A percentile compares a stretch with the other conserved stretches of the same genome.
phyloP scores from a whole-genome alignment of 129 eudicot genomes.

The Tagetes patula region DNA sequence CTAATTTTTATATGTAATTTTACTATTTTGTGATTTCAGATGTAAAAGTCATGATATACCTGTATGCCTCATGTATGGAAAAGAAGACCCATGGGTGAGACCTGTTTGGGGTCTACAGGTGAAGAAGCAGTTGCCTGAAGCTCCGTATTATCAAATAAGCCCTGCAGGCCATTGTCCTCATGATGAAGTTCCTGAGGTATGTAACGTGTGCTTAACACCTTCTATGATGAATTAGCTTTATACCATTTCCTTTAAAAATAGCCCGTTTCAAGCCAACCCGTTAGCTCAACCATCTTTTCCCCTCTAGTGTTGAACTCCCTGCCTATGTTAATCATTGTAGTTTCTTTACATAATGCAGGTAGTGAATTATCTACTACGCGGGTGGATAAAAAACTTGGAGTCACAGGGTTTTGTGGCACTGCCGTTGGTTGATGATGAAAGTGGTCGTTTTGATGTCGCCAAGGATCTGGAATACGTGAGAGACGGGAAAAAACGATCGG shows the following conservation, averaged over 20 bases:
- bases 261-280: not conserved
- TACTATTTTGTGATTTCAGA: conserved; percentile 32
- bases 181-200: conserved; percentile 99
- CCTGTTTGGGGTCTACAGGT: conserved; percentile 90
- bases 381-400: conserved; percentile 86
- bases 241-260: no score
- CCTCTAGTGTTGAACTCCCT: not conserved
- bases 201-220: not conserved
- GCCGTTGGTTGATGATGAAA: conserved; percentile 70
- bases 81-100: conserved; percentile 98
- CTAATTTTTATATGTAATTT: not conserved
- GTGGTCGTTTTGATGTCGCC: conserved; percentile 39
- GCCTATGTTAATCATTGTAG: not conserved
- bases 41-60: conserved; percentile 64
- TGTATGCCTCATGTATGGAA: conserved; percentile 87
- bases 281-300: not conserved
- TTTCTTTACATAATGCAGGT: conserved; percentile 40
- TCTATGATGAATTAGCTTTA: no score
- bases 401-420: conserved; percentile 61
- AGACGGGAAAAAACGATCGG: conserved; percentile 58
- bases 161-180: conserved; percentile 99
- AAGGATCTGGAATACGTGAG: conserved; percentile 65
- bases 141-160: conserved; percentile 90
- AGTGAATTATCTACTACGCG: conserved; percentile 82
- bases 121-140: conserved; percentile 78